Percentiles rank a stretch among this genome's conserved stretches.
Conservation (phyloP, 768 basidiomycete species). For the Pleurotus tuber-regium region DNA sequence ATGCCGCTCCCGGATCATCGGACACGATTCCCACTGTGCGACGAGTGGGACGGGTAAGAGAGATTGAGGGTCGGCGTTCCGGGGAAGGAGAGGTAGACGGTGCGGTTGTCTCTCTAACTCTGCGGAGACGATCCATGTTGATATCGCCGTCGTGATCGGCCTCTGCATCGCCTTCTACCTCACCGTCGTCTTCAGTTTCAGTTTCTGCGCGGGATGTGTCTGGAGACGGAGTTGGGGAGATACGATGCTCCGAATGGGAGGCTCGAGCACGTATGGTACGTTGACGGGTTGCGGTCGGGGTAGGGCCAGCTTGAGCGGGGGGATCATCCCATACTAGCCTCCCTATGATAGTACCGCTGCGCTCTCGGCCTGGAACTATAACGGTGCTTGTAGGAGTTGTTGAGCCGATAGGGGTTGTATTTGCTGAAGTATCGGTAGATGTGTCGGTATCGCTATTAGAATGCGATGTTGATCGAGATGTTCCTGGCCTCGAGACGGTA, state of each 20-base stretch:
- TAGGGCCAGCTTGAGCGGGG: constrained; percentile 10
- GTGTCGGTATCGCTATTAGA: constrained; percentile 58
- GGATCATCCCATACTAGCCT: constrained; percentile 56
- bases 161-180: constrained; percentile 27
- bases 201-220: constrained; percentile 64
- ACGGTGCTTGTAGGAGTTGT: constrained; percentile 63
- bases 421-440: constrained; percentile 59
- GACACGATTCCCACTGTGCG: constrained; percentile 41
- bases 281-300: constrained; percentile 22
- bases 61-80: constrained; percentile 22
- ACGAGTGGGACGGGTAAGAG: constrained; percentile 22
- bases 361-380: constrained; percentile 58
- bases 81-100: constrained; percentile 30
- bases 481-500: constrained; percentile 17
- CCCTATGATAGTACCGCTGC: constrained; percentile 74
- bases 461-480: constrained; percentile 22
- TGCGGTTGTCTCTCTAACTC: constrained; percentile 5
- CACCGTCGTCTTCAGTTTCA: constrained; percentile 78
- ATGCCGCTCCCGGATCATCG: constrained; percentile 28
- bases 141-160: constrained; percentile 61
- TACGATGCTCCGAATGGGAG: constrained; percentile 15
- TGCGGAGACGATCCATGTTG: constrained; percentile 36
- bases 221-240: constrained; percentile 37
- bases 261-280: constrained; percentile 26
- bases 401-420: constrained; percentile 56